Conservation (phyloP, 345 rosid species). For the Boechera stricta region DNA sequence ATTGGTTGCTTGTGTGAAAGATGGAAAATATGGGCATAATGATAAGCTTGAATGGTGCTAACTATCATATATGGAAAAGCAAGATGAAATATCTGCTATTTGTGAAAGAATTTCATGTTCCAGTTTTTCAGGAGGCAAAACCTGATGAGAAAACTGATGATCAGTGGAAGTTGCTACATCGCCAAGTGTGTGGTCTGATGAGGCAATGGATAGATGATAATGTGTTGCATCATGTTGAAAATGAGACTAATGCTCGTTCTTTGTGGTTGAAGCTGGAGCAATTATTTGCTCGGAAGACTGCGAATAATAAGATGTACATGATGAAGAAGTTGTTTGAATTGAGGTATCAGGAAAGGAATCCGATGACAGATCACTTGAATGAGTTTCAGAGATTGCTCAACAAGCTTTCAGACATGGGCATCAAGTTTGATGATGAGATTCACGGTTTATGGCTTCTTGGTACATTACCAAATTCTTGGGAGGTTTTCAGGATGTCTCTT, state of each 20-base stretch:
- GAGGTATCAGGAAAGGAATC: background rate
- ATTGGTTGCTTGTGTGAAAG: no score
- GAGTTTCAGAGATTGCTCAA: background rate
- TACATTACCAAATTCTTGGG: background rate
- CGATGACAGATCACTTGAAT: background rate
- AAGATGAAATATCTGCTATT: no score
- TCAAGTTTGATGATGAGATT: background rate
- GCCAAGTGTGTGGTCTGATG: conserved; percentile 4
- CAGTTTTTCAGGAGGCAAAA: background rate
- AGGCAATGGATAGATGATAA: background rate
- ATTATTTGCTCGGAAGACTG: background rate
- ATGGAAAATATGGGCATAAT: no score
- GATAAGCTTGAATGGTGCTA: no score
- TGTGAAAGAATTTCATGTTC: no score
- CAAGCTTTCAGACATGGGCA: background rate
- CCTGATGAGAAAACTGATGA: background rate
- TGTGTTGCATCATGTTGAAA: no score
- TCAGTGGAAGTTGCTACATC: background rate
- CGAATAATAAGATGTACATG: background rate
- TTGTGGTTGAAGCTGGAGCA: background rate
- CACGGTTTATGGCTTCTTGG: background rate
- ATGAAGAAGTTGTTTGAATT: background rate
- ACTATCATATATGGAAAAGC: no score
- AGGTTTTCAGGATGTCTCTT: background rate
- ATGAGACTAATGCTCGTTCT: no score